Base-by-base conservation (phyloP, 257 asterid species). In the Thymus quinquecostatus region DNA sequence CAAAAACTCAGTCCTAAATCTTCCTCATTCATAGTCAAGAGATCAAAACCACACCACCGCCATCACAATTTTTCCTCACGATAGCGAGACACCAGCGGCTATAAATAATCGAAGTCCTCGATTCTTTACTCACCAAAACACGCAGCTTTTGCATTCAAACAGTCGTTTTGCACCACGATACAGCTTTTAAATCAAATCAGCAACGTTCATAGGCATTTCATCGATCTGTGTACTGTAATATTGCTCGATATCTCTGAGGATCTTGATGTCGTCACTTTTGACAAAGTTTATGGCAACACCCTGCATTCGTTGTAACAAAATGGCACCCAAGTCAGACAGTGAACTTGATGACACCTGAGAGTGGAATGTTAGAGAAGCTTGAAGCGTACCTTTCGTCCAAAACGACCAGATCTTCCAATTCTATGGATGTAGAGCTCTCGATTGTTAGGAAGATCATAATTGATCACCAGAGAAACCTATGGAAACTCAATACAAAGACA, bases 141-240 rank as follows among this genome's bases (percentile, higher is more conserved):
- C 21, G 21, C 21, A 21, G 21, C 21, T 21, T 1, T 14, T 33
- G 62, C 61, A 45, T 47, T 47, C 21, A 57, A 47, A 14, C 41
- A 9, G 41, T 2, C 8, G 13, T 51, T 33, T 43, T 47, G 65
- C 75, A 6, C 54, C 51, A 70, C 30, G 58, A 33, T 6, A 41
- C 44, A 4, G 55, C 21, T 28, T 34, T 79, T 43, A 87, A 56
- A 92, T 87, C 49, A 92, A 79, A 84, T 92, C 98, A 12, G 96
- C 97, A 40, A 92, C 95, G 45, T 92, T 92, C 98, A 90, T 92
- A 14, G 98, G 98, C 98, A 90, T 92, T 82, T 92, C 98, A 71
- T 92, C 97, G 1, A 90, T 92, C 78, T 92, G 98, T 10, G 98
- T 90, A 75, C 95, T 92, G 85, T 90, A 92, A 74, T 90, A 92